Evolutionary conservation across 148 eudicot genomes (phyloP).

Genomic region (Silene latifolia): DNA sequence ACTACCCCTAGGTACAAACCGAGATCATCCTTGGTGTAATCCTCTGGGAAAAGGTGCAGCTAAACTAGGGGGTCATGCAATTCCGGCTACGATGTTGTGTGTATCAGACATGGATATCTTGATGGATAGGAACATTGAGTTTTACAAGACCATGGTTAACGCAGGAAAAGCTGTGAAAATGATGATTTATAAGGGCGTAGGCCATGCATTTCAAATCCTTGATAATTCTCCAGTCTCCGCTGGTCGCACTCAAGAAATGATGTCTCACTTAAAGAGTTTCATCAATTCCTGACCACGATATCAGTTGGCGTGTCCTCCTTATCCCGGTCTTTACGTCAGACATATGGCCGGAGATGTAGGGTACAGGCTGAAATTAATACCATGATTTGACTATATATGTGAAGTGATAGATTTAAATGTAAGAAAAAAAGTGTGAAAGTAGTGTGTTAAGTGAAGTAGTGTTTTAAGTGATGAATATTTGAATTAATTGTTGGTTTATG

Average conservation of each 20-base stretch:
- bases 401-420: conserved; percentile 9
- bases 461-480: neutral
- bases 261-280: conserved; percentile 43
- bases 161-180: conserved; percentile 37
- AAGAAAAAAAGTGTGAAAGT: conserved; percentile 11
- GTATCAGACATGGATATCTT: conserved; percentile 52
- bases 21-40: conserved; percentile 70
- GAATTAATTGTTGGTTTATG: neutral
- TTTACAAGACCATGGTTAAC: conserved; percentile 32
- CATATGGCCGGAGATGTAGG: neutral
- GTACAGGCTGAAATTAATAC: neutral
- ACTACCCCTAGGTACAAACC: conserved; percentile 50
- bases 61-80: conserved; percentile 16
- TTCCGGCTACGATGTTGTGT: conserved; percentile 36
- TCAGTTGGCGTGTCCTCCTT: neutral
- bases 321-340: neutral
- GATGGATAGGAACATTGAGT: conserved; percentile 47
- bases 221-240: conserved; percentile 35
- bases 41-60: conserved; percentile 33
- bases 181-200: conserved; percentile 45
- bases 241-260: conserved; percentile 41
- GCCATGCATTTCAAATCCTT: conserved; percentile 58
- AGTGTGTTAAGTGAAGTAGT: neutral
- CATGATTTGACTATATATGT: neutral
- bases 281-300: conserved; percentile 26